phyloP scores from a whole-genome alignment of 2,329 filamentous ascomycete species.

The Botrytis byssoidea region DNA sequence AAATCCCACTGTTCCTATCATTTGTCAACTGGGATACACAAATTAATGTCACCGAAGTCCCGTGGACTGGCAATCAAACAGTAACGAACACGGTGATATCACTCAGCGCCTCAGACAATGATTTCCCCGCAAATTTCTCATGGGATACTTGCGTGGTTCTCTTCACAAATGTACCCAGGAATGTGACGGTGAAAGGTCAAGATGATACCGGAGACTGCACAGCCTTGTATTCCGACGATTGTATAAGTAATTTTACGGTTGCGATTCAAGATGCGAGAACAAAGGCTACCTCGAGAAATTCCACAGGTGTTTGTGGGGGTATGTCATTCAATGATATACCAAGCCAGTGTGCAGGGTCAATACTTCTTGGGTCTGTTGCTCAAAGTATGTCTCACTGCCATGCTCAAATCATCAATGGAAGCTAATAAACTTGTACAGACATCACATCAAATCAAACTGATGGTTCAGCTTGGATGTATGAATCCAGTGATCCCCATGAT shows the following conservation, averaged over 20 bases:
- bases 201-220: conserved; percentile 11
- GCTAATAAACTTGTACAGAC: neutral
- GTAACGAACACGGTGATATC: conserved; percentile 14
- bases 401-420: neutral
- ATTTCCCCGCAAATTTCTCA: neutral
- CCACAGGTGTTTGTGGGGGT: neutral
- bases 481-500: neutral
- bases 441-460: neutral
- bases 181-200: conserved; percentile 7
- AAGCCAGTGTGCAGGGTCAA: neutral
- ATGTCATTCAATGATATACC: neutral
- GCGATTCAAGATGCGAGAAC: neutral
- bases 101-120: neutral
- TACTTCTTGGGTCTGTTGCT: neutral
- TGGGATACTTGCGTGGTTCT: conserved; percentile 15
- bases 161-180: neutral
- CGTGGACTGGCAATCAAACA: neutral
- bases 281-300: neutral
- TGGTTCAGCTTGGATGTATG: conserved; percentile 1
- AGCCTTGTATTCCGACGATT: neutral
- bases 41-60: conserved; percentile 15
- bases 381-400: neutral
- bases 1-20: neutral
- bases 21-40: neutral
- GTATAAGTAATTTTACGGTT: neutral